Evolutionary conservation across 495 filamentous ascomycete genomes (phyloP), one percentile per base, ranked within the genome.

Genomic region (Peziza echinospora): DNA sequence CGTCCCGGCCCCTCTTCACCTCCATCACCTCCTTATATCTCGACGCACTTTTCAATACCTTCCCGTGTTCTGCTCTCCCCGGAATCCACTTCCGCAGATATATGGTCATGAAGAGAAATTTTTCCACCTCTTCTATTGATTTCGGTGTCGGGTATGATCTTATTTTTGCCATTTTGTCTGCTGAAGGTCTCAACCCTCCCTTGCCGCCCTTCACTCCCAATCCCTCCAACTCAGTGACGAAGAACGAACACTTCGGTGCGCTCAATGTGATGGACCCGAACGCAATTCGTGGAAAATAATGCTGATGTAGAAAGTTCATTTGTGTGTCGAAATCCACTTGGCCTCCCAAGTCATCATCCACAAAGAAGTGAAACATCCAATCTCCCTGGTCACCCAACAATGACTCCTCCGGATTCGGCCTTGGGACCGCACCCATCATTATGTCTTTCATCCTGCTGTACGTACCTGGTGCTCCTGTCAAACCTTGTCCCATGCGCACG

Each of bases 281-380:
- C 5, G 4, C 1, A 0, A 47, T 10, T 11, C 50, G 21, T 0
- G 43, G 41, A 24, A 49, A 45, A n/a, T 48, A 49, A 0, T 41
- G 24, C 0, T 26, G 11, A 3, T 42, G 24, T 0, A 48, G 26
- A 16, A 51, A 48, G 0, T 48, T 10, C 1, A 34, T 2, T 8
- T 41, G 39, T 0, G 0, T 13, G 0, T 37, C 1, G 1, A 26
- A 25, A n/a, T n/a, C n/a, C n/a, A n/a, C n/a, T n/a, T n/a, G n/a
- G n/a, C n/a, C n/a, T n/a, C n/a, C n/a, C n/a, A 26, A 50, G 4
- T 47, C 39, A 16, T 50, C 48, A 43, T 50, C 49, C 0, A 46
- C 28, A 17, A 46, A 46, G 5, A 19, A 41, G 3, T 26, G 41
- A 11, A 37, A 46, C 19, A n/a, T n/a, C n/a, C n/a, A n/a, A n/a